These are phyloP conservation scores for Cucumis hystrix DNA, from an alignment of 306 rosid genomes.

Conservation along the genomic window DNA sequence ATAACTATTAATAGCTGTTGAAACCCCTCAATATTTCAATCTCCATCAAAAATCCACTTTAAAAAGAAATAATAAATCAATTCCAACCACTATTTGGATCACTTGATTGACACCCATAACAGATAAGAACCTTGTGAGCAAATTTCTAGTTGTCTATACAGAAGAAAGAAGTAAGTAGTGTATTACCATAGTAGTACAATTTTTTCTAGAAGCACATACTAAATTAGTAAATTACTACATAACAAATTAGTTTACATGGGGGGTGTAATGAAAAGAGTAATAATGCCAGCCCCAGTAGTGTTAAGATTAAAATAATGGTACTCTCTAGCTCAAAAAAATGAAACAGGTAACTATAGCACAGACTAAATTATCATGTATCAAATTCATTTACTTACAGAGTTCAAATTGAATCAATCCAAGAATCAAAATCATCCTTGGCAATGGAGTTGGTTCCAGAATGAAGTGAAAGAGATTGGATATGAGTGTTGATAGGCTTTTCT, in stretches of 20 bases:
- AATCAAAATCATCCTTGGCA: conserved; percentile 46
- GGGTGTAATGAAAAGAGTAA: background rate
- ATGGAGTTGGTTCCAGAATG: conserved; percentile 28
- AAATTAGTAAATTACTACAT: no score
- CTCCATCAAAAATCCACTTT: background rate
- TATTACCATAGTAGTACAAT: no score
- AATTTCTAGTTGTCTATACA: no score
- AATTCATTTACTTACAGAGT: background rate
- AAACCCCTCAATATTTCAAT: background rate
- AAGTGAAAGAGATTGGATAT: conserved; percentile 22
- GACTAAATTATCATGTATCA: conserved; percentile 2
- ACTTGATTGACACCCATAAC: background rate
- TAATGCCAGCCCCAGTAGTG: background rate
- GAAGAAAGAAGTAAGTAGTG: background rate
- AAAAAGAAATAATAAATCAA: background rate
- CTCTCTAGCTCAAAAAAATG: background rate
- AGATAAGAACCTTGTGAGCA: background rate
- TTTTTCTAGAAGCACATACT: background rate
- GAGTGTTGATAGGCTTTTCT: conserved; percentile 12
- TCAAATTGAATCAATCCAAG: conserved; percentile 71
- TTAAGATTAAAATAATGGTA: background rate
- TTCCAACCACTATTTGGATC: background rate
- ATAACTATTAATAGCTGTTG: background rate
- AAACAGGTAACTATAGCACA: background rate
- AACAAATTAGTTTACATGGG: background rate